phyloP scores from a whole-genome alignment of 2,329 filamentous ascomycete genomes.

The Pseudocercospora crystallina region DNA sequence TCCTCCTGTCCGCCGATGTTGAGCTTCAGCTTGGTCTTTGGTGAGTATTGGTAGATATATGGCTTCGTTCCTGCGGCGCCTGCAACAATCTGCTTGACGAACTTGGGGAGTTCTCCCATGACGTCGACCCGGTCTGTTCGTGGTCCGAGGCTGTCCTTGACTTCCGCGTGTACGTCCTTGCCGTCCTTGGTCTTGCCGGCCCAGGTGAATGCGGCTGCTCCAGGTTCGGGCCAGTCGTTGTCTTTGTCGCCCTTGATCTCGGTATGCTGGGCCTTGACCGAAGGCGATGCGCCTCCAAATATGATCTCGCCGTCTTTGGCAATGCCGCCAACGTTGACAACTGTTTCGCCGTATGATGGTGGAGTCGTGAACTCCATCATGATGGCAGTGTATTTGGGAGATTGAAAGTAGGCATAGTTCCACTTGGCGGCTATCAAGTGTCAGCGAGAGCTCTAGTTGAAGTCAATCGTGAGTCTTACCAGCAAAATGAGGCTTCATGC shows the following conservation, averaged over 20 bases:
- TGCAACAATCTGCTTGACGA: slow-evolving; percentile 91
- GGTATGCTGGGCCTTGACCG: slow-evolving; percentile 66
- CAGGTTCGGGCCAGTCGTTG: slow-evolving; percentile 88
- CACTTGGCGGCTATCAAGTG: slow-evolving; percentile 67
- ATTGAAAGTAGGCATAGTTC: slow-evolving; percentile 93
- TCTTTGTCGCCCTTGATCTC: slow-evolving; percentile 69
- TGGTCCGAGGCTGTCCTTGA: slow-evolving; percentile 68
- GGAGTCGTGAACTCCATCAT: slow-evolving; percentile 97
- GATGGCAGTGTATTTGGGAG: slow-evolving; percentile 78
- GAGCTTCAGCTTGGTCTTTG: slow-evolving; percentile 73
- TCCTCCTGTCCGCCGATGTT: slow-evolving; percentile 80
- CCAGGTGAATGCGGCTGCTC: slow-evolving; percentile 73
- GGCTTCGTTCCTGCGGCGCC: slow-evolving; percentile 88
- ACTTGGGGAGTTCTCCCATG: slow-evolving; percentile 93
- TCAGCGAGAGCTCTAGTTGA: slow-evolving; percentile 3
- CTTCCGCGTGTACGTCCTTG: slow-evolving; percentile 65
- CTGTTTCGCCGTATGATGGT: slow-evolving; percentile 82
- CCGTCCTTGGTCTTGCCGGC: slow-evolving; percentile 73
- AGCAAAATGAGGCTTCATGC: slow-evolving; percentile 98
- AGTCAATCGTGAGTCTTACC: slow-evolving; percentile 48
- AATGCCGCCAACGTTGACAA: slow-evolving; percentile 79
- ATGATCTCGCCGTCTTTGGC: slow-evolving; percentile 79
- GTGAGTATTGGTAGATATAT: slow-evolving; percentile 93
- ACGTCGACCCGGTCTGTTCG: slow-evolving; percentile 84
- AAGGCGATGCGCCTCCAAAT: slow-evolving; percentile 65